phyloP scores from a whole-genome alignment of 805 yeast species.

The Candida boidinii region DNA sequence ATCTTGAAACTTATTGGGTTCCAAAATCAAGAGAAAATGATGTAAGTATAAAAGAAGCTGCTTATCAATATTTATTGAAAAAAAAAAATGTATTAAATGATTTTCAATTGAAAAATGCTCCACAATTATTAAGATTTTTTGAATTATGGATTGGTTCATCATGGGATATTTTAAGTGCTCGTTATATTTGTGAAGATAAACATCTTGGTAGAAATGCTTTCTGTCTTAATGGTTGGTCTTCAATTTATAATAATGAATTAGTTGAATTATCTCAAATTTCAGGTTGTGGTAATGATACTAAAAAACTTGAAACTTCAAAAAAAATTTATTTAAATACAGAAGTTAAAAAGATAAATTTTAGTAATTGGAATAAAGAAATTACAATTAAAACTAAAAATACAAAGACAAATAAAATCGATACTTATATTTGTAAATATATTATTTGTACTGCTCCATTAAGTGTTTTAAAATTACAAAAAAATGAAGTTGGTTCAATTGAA shows the following conservation, averaged over 20 bases:
- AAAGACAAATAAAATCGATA: slow-evolving; percentile 3
- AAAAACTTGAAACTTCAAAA: background rate
- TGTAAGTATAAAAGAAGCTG: slow-evolving; percentile 42
- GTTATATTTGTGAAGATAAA: slow-evolving; percentile 40
- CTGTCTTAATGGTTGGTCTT: slow-evolving; percentile 49
- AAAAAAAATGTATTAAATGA: slow-evolving; percentile 37
- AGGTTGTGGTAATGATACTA: slow-evolving; percentile 1
- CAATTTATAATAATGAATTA: slow-evolving; percentile 21
- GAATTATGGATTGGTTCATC: slow-evolving; percentile 79
- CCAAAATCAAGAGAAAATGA: slow-evolving; percentile 33
- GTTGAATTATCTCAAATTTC: slow-evolving; percentile 14
- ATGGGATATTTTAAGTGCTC: slow-evolving; percentile 56
- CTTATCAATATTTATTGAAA: slow-evolving; percentile 36
- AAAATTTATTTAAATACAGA: slow-evolving; percentile 14
- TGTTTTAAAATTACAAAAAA: slow-evolving; percentile 28
- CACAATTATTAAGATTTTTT: slow-evolving; percentile 39
- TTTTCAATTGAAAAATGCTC: slow-evolving; percentile 41
- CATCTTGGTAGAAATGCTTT: slow-evolving; percentile 69
- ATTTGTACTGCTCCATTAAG: slow-evolving; percentile 45
- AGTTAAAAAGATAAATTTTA: slow-evolving; percentile 18
- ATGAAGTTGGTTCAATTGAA: slow-evolving; percentile 20
- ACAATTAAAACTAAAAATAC: slow-evolving; percentile 10
- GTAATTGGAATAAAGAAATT: slow-evolving; percentile 10
- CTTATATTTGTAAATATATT: slow-evolving; percentile 27
- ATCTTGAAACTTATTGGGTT: slow-evolving; percentile 11